These are phyloP conservation scores for Alloteropsis angusta DNA, from an alignment of 202 grass and related monocot species.

Conservation along the genomic window DNA sequence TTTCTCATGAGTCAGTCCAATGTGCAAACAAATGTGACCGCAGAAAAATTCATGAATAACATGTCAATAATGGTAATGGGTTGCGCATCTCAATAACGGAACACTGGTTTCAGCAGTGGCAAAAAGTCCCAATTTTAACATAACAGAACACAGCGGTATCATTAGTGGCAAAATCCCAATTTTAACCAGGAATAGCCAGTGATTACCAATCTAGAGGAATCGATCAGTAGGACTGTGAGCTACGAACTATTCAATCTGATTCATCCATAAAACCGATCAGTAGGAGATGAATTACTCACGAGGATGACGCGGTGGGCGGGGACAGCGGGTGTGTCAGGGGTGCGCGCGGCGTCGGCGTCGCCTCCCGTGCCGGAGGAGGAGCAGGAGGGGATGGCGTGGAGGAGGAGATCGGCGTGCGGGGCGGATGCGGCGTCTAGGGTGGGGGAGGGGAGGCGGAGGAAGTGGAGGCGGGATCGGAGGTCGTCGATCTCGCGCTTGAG, in stretches of 20 bases:
- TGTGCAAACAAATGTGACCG: background rate
- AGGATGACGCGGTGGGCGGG: constrained; percentile 68
- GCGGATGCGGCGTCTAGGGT: constrained; percentile 16
- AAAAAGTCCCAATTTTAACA: background rate
- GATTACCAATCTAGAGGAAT: background rate
- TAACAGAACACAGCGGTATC: background rate
- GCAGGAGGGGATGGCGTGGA: constrained; percentile 37
- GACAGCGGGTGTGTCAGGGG: constrained; percentile 33
- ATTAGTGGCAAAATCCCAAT: background rate
- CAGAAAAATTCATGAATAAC: background rate
- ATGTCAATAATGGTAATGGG: background rate
- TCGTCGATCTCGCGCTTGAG: constrained; percentile 95
- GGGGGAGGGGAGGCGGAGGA: constrained; percentile 49
- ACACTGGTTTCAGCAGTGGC: background rate
- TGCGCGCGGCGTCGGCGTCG: background rate
- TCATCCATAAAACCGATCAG: no score
- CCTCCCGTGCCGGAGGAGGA: background rate
- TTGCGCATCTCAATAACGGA: background rate
- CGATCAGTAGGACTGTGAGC: background rate
- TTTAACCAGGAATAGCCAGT: background rate
- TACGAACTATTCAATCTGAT: background rate
- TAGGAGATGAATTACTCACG: constrained; percentile 23
- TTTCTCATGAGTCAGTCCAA: background rate
- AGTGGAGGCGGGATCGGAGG: constrained; percentile 61
- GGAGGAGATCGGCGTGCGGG: constrained; percentile 33